These are phyloP conservation scores for Phialophora tarda DNA, from an alignment of 2,329 filamentous ascomycete species.

Conservation along the genomic window DNA sequence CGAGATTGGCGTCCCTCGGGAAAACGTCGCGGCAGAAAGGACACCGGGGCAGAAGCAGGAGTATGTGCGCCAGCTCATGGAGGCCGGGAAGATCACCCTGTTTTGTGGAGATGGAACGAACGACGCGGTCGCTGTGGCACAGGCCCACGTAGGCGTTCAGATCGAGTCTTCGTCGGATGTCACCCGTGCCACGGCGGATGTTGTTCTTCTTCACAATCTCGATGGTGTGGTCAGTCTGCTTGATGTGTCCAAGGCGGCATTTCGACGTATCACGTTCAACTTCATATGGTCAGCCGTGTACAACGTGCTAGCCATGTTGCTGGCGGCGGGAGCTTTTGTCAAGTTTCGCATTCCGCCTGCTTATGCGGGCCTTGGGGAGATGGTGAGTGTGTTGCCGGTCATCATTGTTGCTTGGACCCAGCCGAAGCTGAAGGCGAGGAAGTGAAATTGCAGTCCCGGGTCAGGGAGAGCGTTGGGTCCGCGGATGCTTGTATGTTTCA, in stretches of 20 bases:
- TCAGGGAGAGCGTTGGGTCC: background rate
- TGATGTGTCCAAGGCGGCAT: conserved; percentile 55
- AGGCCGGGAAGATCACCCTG: conserved; percentile 53
- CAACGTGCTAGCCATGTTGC: conserved; percentile 69
- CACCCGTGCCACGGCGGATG: conserved; percentile 69
- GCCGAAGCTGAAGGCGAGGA: conserved; percentile 39
- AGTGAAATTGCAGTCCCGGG: background rate
- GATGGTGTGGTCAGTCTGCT: conserved; percentile 64
- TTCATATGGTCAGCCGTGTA: conserved; percentile 74
- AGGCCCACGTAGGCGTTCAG: conserved; percentile 73
- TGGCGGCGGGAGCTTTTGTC: conserved; percentile 70
- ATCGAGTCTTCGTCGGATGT: conserved; percentile 69
- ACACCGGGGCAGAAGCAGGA: conserved; percentile 61
- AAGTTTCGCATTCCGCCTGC: conserved; percentile 63
- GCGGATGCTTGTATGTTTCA: background rate
- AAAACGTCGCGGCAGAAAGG: conserved; percentile 54
- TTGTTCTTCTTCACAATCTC: conserved; percentile 69
- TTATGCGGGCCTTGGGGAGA: conserved; percentile 72
- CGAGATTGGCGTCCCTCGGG: conserved; percentile 47
- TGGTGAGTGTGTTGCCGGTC: conserved; percentile 76
- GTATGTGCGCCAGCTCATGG: conserved; percentile 55
- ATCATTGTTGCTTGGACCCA: conserved; percentile 61
- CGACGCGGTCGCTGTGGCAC: conserved; percentile 73
- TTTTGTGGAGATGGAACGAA: conserved; percentile 82
- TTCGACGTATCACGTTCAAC: conserved; percentile 65